Percentiles rank a stretch among this genome's conserved stretches.
phyloP scores from a whole-genome alignment of 164 flowering plant genomes.

The Nymphaea thermarum region DNA sequence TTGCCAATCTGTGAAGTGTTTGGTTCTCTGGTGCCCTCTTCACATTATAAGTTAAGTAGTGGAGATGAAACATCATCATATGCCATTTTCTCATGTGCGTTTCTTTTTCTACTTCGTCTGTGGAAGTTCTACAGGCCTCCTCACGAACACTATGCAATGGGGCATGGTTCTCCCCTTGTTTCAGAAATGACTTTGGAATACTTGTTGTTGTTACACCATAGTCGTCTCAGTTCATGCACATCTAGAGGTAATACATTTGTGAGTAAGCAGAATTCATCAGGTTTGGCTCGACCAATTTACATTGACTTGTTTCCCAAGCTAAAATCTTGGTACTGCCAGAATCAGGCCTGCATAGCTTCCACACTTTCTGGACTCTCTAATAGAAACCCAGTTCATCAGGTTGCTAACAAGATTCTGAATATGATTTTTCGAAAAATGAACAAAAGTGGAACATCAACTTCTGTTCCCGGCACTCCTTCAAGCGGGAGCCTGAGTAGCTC shows the following conservation, averaged over 20 bases:
- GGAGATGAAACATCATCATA: conserved; percentile 48
- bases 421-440: conserved; percentile 67
- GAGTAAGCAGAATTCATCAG: conserved; percentile 13
- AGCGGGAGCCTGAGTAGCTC: conserved; percentile 48
- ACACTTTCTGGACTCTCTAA: conserved; percentile 52
- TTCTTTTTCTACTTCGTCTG: conserved; percentile 68
- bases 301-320: conserved; percentile 73
- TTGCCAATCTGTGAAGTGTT: conserved; percentile 88
- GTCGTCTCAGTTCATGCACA: conserved; percentile 22
- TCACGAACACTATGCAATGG: conserved; percentile 40
- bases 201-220: conserved; percentile 54
- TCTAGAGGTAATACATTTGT: conserved; percentile 15
- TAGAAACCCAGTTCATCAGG: conserved; percentile 67
- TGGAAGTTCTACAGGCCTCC: conserved; percentile 90
- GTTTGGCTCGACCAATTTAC: conserved; percentile 33
- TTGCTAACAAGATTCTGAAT: conserved; percentile 55
- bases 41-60: conserved; percentile 21
- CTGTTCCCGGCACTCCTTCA: conserved; percentile 34
- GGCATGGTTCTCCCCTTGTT: conserved; percentile 29
- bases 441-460: conserved; percentile 24
- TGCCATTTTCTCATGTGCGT: conserved; percentile 72
- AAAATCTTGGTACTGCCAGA: conserved; percentile 73
- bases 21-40: conserved; percentile 56
- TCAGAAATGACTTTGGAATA: conserved; percentile 58
- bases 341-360: conserved; percentile 77